Evolutionary conservation across 495 filamentous ascomycete genomes (phyloP).

Genomic region (Letharia lupina): DNA sequence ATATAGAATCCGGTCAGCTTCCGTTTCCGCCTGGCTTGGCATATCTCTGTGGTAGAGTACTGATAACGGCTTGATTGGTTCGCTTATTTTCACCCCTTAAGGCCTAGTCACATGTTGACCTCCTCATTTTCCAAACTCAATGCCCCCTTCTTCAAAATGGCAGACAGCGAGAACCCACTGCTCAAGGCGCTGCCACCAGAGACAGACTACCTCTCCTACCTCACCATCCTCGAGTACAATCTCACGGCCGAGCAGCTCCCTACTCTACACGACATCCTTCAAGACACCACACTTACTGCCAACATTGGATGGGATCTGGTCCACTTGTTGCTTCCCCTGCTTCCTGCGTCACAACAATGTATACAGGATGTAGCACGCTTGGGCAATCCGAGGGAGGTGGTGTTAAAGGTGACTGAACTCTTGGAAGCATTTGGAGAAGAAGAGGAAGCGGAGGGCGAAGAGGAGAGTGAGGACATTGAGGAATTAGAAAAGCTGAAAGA

Average conservation of each 20-base stretch:
- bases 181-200: constrained; percentile 54
- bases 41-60: too few species aligned
- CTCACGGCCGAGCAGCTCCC: constrained; percentile 69
- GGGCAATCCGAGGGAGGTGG: constrained; percentile 90
- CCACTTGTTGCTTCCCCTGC: constrained; percentile 66
- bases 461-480: constrained; percentile 15
- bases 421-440: constrained; percentile 51
- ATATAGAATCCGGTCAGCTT: not conserved
- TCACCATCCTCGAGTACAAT: constrained; percentile 81
- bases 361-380: constrained; percentile 69
- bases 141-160: not conserved
- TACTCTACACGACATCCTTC: constrained; percentile 65
- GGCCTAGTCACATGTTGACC: constrained; percentile 1
- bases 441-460: constrained; percentile 40
- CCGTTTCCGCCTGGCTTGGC: not conserved
- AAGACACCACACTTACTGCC: constrained; percentile 72
- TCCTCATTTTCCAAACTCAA: not conserved
- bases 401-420: constrained; percentile 76
- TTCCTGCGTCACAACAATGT: constrained; percentile 64
- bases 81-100: not conserved
- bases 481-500: constrained; percentile 20
- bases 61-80: constrained; percentile 15
- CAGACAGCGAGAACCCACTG: constrained; percentile 31
- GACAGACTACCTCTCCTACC: constrained; percentile 78
- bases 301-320: constrained; percentile 98